Base-by-base conservation (phyloP, 257 asterid species). In the Gentiana macrophylla region DNA sequence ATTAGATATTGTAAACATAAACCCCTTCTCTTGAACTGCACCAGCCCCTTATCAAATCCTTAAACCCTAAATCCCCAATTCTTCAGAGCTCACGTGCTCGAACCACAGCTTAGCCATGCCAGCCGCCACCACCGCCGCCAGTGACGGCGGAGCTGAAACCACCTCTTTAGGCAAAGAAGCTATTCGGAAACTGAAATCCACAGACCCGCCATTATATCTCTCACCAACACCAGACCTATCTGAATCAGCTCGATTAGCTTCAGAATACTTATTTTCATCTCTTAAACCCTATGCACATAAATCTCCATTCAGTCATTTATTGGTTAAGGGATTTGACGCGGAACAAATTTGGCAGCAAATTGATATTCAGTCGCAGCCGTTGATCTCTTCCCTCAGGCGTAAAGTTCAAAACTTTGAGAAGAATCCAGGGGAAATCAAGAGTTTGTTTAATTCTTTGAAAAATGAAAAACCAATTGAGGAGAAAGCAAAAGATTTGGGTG, bases 321-420 rank as follows among this genome's bases (percentile, higher is more conserved):
- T 75, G 34, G 80, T 87, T 0, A 75, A 92, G 48, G 93, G 90
- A 0, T 82, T 74, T 50, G 90, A 82, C 50, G 79, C 82, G 3
- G 95, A 86, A 65, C 95, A 89, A 69, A 80, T 89, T 32, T 89
- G 97, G 98, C 95, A 86, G 80, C 98, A 88, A 74, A 83, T 92
- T 46, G 97, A 92, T 74, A 74, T 86, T 37, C 97, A 92, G 67
- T 63, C 89, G 3, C 80, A 79, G 70, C 94, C 94, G 3, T 56
- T 85, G 63, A 67, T 92, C 36, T 52, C 84, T 43, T 78, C 83
- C 37, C 79, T 85, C 37, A 78, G 79, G 49, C 92, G 86, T 47
- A 84, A 79, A 38, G 65, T 92, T 45, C 77, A 65, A 9, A 75
- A 67, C 41, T 80, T 85, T 37, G 91, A 92, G 80, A 83, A 83